Percentiles rank a stretch among this genome's conserved stretches.
Evolutionary conservation across 1,139 yeast species (phyloP).

Genomic region (Diutina pseudorugosa): DNA sequence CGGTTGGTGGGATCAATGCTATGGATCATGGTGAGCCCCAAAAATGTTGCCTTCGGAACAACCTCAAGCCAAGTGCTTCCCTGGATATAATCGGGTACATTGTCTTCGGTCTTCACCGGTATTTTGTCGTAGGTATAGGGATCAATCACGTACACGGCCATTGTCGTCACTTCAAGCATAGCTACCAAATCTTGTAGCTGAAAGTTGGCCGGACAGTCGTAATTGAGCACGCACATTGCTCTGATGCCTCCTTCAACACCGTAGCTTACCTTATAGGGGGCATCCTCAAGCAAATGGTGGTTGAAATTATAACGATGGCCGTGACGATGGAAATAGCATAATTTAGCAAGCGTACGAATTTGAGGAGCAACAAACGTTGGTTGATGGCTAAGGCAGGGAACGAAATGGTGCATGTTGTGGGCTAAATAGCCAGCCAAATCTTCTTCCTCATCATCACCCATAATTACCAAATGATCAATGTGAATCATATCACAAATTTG

Average conservation of each 20-base stretch:
- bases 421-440: neutral
- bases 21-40: constrained; percentile 2
- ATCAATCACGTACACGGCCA: neutral
- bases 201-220: neutral
- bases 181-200: neutral
- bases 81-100: neutral
- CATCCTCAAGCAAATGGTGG: neutral
- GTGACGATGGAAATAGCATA: neutral
- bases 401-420: neutral
- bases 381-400: neutral
- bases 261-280: neutral
- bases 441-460: constrained; percentile 1
- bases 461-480: neutral
- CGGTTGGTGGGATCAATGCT: neutral
- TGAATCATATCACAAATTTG: neutral
- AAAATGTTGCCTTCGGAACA: neutral
- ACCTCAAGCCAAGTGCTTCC: neutral
- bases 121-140: neutral
- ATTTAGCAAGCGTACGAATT: neutral
- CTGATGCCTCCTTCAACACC: neutral
- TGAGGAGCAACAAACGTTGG: neutral
- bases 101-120: neutral
- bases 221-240: neutral
- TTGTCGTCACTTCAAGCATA: neutral
- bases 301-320: neutral